Conservation (phyloP, 768 basidiomycete genomes). For the Dictyophora rubrovolvata region DNA sequence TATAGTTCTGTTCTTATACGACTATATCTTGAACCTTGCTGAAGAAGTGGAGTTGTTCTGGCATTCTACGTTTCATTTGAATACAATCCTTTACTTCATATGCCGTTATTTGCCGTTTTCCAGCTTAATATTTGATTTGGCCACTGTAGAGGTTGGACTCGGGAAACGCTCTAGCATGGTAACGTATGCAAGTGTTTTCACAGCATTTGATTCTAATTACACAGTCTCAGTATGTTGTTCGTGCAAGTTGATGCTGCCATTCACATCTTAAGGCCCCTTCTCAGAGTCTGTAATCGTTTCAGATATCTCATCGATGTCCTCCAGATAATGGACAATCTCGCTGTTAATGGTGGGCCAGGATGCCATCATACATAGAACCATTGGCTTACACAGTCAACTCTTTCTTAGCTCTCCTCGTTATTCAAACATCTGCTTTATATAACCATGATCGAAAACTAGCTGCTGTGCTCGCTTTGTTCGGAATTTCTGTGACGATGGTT, state of each 20-base stretch:
- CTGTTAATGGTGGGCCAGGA: neutral
- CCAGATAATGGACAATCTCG: neutral
- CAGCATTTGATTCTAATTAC: too few relatives aligned
- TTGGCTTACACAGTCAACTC: too few relatives aligned
- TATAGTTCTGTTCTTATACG: conserved; percentile 1
- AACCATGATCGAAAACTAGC: neutral
- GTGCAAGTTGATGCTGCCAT: too few relatives aligned
- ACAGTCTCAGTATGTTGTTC: neutral
- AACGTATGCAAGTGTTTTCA: neutral
- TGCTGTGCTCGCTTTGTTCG: neutral
- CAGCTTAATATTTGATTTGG: neutral
- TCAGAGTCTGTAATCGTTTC: neutral
- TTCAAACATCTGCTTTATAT: conserved; percentile 6
- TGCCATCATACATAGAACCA: neutral
- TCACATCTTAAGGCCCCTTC: too few relatives aligned
- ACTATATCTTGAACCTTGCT: conserved; percentile 3
- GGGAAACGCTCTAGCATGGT: too few relatives aligned
- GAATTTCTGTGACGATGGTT: neutral
- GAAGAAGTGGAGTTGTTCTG: conserved; percentile 1
- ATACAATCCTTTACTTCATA: neutral
- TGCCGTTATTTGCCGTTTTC: conserved; percentile 4
- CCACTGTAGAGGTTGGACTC: neutral
- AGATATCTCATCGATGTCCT: neutral
- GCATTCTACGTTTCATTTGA: neutral
- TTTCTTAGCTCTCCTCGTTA: neutral